Evolutionary conservation across 163 green algal genomes (phyloP).

Genomic region (Chlamydomonas reinhardtii): DNA sequence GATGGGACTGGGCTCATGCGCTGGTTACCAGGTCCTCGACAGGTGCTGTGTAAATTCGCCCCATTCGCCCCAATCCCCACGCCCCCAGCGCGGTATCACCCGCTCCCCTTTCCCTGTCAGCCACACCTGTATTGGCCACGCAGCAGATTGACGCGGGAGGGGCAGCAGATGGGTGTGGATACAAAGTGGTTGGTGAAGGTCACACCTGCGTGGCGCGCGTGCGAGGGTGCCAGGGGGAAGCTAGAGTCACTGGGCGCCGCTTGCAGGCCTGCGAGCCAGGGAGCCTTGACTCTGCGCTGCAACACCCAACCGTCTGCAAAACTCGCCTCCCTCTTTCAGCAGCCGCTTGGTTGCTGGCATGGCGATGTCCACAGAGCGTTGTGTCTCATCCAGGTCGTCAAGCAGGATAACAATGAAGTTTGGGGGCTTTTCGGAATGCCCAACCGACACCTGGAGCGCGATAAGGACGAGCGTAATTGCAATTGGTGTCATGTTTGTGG

Average conservation of each 20-base stretch:
- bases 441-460: background rate
- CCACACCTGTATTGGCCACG: background rate
- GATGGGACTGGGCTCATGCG: too few relatives aligned
- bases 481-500: too few relatives aligned
- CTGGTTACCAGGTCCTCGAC: too few relatives aligned
- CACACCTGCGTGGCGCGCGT: background rate
- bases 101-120: too few relatives aligned
- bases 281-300: background rate
- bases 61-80: too few relatives aligned
- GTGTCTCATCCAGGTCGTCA: constrained; percentile 28
- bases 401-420: constrained; percentile 37
- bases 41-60: too few relatives aligned
- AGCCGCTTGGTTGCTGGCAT: constrained; percentile 30
- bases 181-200: constrained; percentile 42
- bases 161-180: constrained; percentile 47
- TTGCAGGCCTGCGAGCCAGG: too few relatives aligned
- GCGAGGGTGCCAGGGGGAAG: too few relatives aligned
- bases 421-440: background rate
- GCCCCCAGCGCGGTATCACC: too few relatives aligned
- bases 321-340: background rate
- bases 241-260: too few relatives aligned
- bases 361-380: background rate
- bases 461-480: too few relatives aligned
- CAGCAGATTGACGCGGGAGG: constrained; percentile 43
- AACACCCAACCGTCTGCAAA: background rate